Evolutionary conservation across 768 basidiomycete genomes (phyloP).

Genomic region (Infundibulicybe gibba): DNA sequence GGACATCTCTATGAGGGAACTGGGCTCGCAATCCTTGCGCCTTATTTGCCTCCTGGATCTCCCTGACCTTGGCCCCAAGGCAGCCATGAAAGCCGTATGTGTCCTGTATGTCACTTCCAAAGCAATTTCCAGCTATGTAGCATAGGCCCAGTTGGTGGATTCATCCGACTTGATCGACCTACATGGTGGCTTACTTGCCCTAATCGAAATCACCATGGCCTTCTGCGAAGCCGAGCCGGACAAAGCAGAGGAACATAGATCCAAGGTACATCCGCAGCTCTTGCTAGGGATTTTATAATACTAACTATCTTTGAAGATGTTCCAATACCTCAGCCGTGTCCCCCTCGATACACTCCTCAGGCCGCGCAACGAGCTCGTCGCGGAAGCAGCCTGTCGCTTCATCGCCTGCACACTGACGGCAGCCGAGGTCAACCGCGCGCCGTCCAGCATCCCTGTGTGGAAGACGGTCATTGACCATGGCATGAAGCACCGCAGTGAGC

Average conservation of each 20-base stretch:
- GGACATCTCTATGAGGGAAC: conserved; percentile 76
- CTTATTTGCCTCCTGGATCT: conserved; percentile 64
- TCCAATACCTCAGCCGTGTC: conserved; percentile 51
- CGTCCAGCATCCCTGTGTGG: conserved; percentile 58
- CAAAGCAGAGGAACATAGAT: conserved; percentile 31
- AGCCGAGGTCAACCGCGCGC: conserved; percentile 41
- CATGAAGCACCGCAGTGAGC: conserved; percentile 58
- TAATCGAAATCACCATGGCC: conserved; percentile 71
- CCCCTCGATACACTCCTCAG: conserved; percentile 59
- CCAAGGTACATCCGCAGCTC: conserved; percentile 35
- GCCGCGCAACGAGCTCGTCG: conserved; percentile 67
- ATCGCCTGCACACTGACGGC: conserved; percentile 64
- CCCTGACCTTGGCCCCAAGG: conserved; percentile 43
- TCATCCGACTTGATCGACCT: conserved; percentile 68
- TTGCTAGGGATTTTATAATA: too few relatives aligned
- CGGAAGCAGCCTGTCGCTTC: conserved; percentile 67
- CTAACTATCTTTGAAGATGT: conserved; percentile 46
- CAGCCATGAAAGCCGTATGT: conserved; percentile 51
- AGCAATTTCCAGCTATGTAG: background rate
- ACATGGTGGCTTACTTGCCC: conserved; percentile 77
- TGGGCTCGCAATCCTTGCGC: conserved; percentile 74
- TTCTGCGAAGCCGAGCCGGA: conserved; percentile 31
- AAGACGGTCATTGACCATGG: conserved; percentile 63
- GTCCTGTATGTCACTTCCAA: conserved; percentile 2
- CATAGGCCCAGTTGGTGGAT: conserved; percentile 51